Conservation (phyloP, 257 asterid species). For the Jaltomata sinuosa region DNA sequence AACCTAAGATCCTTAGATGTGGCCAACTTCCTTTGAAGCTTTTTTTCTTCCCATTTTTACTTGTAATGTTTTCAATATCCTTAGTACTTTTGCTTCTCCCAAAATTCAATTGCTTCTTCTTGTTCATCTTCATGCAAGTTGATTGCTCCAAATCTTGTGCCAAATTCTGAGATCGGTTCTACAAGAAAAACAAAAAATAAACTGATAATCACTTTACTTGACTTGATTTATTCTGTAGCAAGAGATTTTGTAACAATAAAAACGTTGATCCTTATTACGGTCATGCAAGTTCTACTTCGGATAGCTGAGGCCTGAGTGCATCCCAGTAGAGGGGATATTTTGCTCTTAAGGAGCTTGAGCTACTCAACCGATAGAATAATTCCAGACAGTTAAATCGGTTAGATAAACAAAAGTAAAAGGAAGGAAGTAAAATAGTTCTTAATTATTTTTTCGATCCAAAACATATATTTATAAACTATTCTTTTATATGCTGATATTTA, state of each 20-base stretch:
- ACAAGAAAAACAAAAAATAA: neutral
- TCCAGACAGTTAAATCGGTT: neutral
- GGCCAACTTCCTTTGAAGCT: neutral
- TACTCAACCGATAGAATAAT: neutral
- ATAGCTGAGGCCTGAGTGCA: neutral
- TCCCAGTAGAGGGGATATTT: neutral
- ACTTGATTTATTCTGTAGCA: neutral
- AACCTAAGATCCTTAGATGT: neutral
- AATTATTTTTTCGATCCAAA: too few species aligned
- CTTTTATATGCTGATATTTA: neutral
- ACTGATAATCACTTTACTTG: rapidly evolving
- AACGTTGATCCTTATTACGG: neutral
- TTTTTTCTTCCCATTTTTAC: neutral
- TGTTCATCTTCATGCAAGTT: neutral
- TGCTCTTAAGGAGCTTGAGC: neutral
- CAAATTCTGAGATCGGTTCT: neutral
- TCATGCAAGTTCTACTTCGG: neutral
- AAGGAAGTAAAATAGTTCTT: too few species aligned
- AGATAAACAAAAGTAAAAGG: neutral
- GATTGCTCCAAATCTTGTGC: neutral
- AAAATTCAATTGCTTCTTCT: neutral
- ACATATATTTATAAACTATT: neutral
- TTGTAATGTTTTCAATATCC: neutral
- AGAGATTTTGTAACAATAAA: neutral
- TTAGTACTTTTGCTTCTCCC: neutral